Base-by-base conservation (phyloP, 371 early-diverging fungal species). In the Conidiobolus incongruus region DNA sequence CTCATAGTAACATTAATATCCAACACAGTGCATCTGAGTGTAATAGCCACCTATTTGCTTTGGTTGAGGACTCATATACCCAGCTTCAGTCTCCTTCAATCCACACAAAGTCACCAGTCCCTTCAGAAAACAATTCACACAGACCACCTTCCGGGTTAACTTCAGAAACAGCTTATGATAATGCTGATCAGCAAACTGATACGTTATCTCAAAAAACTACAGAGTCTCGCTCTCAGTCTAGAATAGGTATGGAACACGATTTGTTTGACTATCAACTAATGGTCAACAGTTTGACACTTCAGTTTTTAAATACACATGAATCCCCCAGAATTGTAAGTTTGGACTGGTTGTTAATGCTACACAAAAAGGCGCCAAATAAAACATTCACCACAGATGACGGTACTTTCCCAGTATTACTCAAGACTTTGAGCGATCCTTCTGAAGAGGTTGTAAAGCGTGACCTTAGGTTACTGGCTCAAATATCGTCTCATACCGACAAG, bases 301-400 rank as follows among this genome's bases (percentile, higher is more conserved):
- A 79, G 47, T 79, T 86, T 44, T 57, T 70, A 34, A 75, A 87
- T 51, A 81, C 76, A 43, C 72, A 80, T 40, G 91, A 91, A 52
- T 78, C 77, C 43, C 85, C 94, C 0, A 63, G 90, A 21, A 68
- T 84, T 8, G 83, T 81, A 0, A 75, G 81, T 24, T 52, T 93
- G 52, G 86, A 84, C 34, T 93, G 94, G 94, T 56, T 93, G 16
- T 50, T 87, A 11, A 81, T 89, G 75, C 58, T 93, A 26, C 92
- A 93, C 49, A 72, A 71, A 41, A 88, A 84, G 48, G 77, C 81
- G 10, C 88, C 92, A 0, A 65, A 66, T 42, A 66, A 68, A 60
- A 73, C 68, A 47, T 58, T 80, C 38, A 63, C 73, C 19, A 69
- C 80, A 1, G 81, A 81, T 43, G 79, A 85, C 48, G 73, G 70